phyloP scores from a whole-genome alignment of 306 rosid genomes.

The Spatholobus suberectus region DNA sequence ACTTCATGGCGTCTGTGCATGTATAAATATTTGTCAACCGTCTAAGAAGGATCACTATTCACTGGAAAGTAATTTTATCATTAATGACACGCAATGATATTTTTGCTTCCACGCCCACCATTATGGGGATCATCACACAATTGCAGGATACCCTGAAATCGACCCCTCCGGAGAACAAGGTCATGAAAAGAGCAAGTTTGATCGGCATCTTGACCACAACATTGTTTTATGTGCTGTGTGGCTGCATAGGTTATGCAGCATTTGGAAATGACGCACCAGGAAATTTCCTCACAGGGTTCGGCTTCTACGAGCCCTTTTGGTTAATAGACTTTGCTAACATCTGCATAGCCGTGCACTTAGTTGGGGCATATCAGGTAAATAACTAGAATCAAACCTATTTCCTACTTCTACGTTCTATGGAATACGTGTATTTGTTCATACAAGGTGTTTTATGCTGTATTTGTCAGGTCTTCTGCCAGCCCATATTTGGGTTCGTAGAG shows the following conservation, averaged over 20 bases:
- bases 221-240: conserved; percentile 81
- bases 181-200: conserved; percentile 86
- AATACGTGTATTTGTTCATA: neutral
- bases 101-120: neutral
- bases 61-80: neutral
- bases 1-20: neutral
- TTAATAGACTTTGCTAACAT: conserved; percentile 85
- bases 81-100: neutral
- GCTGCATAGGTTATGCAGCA: conserved; percentile 90
- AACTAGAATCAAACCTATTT: neutral
- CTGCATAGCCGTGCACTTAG: conserved; percentile 85
- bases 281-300: conserved; percentile 97
- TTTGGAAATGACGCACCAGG: conserved; percentile 94
- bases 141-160: conserved; percentile 88
- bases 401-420: neutral
- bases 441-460: neutral
- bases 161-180: conserved; percentile 84
- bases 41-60: neutral
- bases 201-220: conserved; percentile 83
- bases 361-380: conserved; percentile 92
- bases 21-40: neutral
- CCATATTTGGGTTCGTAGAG: conserved; percentile 79
- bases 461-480: conserved; percentile 87
- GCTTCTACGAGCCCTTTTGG: conserved; percentile 99
- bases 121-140: neutral